Percentiles rank a stretch among this genome's conserved stretches.
Conservation (phyloP, 257 asterid genomes). For the Fraxinus pennsylvanica region DNA sequence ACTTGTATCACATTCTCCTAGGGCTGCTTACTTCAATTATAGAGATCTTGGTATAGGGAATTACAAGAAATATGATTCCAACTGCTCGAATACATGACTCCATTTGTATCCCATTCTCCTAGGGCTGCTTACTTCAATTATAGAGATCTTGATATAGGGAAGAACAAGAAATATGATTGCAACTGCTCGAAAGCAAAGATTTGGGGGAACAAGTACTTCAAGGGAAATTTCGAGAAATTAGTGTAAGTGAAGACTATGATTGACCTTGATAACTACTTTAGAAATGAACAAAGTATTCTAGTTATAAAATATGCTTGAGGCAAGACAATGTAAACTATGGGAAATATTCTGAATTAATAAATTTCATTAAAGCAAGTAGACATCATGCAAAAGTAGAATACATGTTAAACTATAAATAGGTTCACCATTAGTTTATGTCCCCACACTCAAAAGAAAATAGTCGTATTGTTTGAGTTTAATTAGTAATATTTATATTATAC, state of each 20-base stretch:
- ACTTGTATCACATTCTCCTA: no score
- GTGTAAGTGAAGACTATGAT: conserved; percentile 37
- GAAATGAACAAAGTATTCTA: conserved; percentile 60
- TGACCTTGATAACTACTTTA: conserved; percentile 57
- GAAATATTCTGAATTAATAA: no score
- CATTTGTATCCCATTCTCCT: conserved; percentile 26
- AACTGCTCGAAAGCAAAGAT: conserved; percentile 24
- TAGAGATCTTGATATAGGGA: conserved; percentile 32
- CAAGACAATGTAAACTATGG: no score
- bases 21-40: conserved; percentile 17
- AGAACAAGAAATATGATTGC: conserved; percentile 10
- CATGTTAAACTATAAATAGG: no score
- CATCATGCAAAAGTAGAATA: no score
- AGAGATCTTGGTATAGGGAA: conserved; percentile 9
- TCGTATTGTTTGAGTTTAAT: no score
- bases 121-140: conserved; percentile 33
- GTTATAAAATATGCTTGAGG: no score
- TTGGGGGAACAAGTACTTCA: conserved; percentile 60
- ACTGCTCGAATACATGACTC: conserved; percentile 17
- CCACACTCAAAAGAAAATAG: no score
- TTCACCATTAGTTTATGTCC: no score
- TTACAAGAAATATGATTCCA: no score
- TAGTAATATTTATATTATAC: no score
- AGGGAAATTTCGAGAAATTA: conserved; percentile 44
- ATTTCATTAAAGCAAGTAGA: no score